Conservation (phyloP, 78 protist genomes). For the slime mould (Dictyostelium discoideum) region DNA sequence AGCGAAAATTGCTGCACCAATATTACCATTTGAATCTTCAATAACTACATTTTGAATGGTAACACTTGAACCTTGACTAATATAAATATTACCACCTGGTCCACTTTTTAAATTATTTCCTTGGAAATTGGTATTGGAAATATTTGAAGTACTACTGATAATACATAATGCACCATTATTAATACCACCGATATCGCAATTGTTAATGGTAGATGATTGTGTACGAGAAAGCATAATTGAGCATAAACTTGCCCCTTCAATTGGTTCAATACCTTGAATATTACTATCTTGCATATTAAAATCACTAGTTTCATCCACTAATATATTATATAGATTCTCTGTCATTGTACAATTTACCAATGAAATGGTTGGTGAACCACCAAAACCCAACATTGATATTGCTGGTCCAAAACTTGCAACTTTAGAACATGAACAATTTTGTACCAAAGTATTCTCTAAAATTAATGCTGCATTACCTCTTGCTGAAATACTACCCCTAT, state of each 20-base stretch:
- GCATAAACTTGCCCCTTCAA: background rate
- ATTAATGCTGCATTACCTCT: conserved; percentile 16
- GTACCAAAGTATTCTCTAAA: background rate
- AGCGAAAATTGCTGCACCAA: conserved; percentile 1
- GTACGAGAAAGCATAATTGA: conserved; percentile 22
- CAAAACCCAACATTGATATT: background rate
- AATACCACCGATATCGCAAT: background rate
- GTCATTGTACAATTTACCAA: background rate
- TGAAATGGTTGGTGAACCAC: background rate
- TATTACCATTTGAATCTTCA: background rate
- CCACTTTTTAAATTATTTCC: background rate
- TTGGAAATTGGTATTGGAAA: background rate
- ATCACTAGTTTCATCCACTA: conserved; percentile 9
- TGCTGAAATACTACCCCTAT: conserved; percentile 20
- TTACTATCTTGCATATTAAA: background rate
- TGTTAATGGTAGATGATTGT: background rate
- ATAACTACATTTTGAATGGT: background rate
- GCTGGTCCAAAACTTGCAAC: background rate
- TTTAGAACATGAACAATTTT: background rate
- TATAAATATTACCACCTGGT: conserved; percentile 41
- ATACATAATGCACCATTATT: conserved; percentile 40
- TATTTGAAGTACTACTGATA: background rate
- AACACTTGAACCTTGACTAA: conserved; percentile 29
- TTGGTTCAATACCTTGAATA: background rate
- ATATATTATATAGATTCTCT: background rate